Conservation (phyloP, 129 eudicot species). For the Ambrosia trifida region DNA sequence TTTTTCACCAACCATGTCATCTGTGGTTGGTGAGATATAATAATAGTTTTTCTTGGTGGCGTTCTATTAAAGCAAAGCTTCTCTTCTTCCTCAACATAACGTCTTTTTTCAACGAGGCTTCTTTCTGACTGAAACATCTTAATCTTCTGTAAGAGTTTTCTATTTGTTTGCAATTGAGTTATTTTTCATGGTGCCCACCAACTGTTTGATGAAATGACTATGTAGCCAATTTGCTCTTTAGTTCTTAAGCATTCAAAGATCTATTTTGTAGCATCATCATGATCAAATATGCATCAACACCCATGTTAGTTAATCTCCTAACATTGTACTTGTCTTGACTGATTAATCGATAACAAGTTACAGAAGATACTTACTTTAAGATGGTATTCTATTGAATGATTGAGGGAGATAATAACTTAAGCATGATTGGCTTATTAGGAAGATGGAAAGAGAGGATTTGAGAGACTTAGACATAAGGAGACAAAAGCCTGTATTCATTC, state of each 20-base stretch:
- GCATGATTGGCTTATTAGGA: no score
- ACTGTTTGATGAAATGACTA: slow-evolving; percentile 12
- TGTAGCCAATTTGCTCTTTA: background rate
- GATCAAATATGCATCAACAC: no score
- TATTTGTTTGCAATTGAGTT: background rate
- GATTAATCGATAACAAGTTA: no score
- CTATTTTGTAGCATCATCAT: background rate
- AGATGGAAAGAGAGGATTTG: no score
- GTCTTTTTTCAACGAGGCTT: no score
- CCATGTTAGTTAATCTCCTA: background rate
- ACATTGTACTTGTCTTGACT: background rate
- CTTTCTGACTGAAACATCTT: background rate
- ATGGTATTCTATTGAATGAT: no score
- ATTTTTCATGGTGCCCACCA: background rate
- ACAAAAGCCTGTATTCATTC: background rate
- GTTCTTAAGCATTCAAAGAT: background rate
- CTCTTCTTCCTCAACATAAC: background rate
- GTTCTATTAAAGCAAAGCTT: slow-evolving; percentile 23
- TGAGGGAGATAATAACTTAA: no score
- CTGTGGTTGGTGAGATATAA: slow-evolving; percentile 2
- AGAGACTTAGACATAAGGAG: no score
- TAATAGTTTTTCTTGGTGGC: background rate
- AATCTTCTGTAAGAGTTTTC: background rate
- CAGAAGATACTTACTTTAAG: no score
- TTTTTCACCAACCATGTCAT: background rate